These are phyloP conservation scores for Leptographium lundbergii DNA, from an alignment of 2,329 filamentous ascomycete genomes.

Conservation along the genomic window DNA sequence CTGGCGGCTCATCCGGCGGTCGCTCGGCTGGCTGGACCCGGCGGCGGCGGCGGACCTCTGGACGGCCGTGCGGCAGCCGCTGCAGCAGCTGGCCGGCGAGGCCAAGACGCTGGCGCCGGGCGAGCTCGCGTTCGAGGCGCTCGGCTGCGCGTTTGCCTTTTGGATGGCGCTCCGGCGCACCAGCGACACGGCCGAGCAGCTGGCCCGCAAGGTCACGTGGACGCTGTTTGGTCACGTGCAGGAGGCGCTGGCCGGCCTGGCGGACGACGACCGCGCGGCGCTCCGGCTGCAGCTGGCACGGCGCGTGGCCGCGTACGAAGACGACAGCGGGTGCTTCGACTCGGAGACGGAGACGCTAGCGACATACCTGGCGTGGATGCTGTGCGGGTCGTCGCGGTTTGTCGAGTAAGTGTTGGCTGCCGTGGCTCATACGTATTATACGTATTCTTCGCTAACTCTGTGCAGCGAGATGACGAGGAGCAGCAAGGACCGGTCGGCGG, in stretches of 20 bases:
- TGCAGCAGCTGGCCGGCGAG: background rate
- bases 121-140: slow-evolving; percentile 19
- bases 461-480: slow-evolving; percentile 7
- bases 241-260: slow-evolving; percentile 6
- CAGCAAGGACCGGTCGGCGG: background rate
- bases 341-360: background rate
- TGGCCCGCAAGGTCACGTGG: slow-evolving; percentile 15
- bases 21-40: slow-evolving; percentile 15
- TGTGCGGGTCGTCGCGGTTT: slow-evolving; percentile 9
- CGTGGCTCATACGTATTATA: no score
- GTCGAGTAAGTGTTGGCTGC: slow-evolving; percentile 1
- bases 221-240: slow-evolving; percentile 16
- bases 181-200: slow-evolving; percentile 13
- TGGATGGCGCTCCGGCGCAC: slow-evolving; percentile 17
- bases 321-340: background rate
- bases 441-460: no score
- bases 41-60: slow-evolving; percentile 16
- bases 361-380: slow-evolving; percentile 10
- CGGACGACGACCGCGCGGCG: background rate
- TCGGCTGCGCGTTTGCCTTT: slow-evolving; percentile 17
- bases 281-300: background rate
- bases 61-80: slow-evolving; percentile 3
- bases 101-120: slow-evolving; percentile 12
- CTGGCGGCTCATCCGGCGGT: slow-evolving; percentile 16
- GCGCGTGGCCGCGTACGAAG: background rate